These are phyloP conservation scores for Fusarium torreyae DNA, from an alignment of 2,329 filamentous ascomycete genomes.

Conservation along the genomic window DNA sequence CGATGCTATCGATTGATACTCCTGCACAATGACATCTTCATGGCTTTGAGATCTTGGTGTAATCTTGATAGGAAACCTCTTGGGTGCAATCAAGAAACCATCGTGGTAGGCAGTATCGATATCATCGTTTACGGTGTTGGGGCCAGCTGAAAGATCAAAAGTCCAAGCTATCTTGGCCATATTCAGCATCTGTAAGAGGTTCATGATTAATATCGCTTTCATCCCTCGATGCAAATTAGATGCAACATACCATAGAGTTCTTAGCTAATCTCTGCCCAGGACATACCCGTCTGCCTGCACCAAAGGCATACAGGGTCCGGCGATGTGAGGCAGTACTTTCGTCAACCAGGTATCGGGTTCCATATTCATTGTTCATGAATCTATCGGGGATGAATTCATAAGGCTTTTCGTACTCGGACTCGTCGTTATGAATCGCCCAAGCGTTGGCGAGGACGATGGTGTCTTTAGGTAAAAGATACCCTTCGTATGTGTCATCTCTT, in stretches of 20 bases:
- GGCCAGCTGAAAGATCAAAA: slow-evolving; percentile 1
- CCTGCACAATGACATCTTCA: not conserved
- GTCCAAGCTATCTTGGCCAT: slow-evolving; percentile 15
- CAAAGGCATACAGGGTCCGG: slow-evolving; percentile 8
- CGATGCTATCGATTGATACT: not conserved
- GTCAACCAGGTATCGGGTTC: not conserved
- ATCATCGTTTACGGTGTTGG: not conserved
- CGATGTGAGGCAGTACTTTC: not conserved
- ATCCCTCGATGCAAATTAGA: not conserved
- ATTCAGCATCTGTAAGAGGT: not conserved
- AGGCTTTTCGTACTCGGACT: not conserved
- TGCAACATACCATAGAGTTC: slow-evolving; percentile 11
- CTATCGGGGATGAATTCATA: slow-evolving; percentile 5
- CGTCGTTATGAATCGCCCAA: slow-evolving; percentile 42
- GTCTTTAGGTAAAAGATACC: slow-evolving; percentile 64
- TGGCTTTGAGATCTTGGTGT: not conserved
- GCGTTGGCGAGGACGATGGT: slow-evolving; percentile 59
- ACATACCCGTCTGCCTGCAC: slow-evolving; percentile 6
- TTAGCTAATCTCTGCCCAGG: slow-evolving; percentile 7
- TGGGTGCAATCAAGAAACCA: slow-evolving; percentile 10
- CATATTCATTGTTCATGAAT: slow-evolving; percentile 7
- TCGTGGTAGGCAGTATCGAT: slow-evolving; percentile 12
- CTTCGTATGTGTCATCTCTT: slow-evolving; percentile 64
- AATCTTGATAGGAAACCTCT: slow-evolving; percentile 5
- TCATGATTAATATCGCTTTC: not conserved